A percentile compares a stretch with the other conserved stretches of the same genome.
These are phyloP conservation scores for Neurospora intermedia DNA, from an alignment of 495 filamentous ascomycete genomes.

Conservation along the genomic window DNA sequence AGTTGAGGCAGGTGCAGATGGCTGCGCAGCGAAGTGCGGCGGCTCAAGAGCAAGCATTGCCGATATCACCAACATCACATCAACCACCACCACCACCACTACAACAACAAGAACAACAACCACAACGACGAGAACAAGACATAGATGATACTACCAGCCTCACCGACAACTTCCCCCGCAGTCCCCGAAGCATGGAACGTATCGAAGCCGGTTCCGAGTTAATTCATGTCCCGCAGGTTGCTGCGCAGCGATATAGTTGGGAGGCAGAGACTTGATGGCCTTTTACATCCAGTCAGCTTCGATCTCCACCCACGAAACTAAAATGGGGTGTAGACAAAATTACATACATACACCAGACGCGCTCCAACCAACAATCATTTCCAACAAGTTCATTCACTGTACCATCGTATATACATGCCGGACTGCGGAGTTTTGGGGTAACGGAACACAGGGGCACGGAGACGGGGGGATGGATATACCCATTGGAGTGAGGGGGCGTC, in stretches of 20 bases:
- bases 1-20: slow-evolving; percentile 9
- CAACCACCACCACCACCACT: not conserved
- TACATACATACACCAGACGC: not conserved
- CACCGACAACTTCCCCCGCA: slow-evolving; percentile 13
- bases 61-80: not conserved
- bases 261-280: slow-evolving; percentile 21
- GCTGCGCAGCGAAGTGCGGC: slow-evolving; percentile 1
- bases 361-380: not conserved
- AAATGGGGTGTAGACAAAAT: not conserved
- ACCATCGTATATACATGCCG: not conserved
- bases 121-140: not conserved
- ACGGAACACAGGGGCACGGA: not conserved
- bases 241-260: slow-evolving; percentile 42
- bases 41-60: not conserved
- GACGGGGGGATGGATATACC: not conserved
- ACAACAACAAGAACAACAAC: not conserved
- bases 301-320: not conserved
- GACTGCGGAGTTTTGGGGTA: not conserved
- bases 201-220: slow-evolving; percentile 31
- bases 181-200: slow-evolving; percentile 28
- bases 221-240: slow-evolving; percentile 40
- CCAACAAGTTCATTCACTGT: not conserved
- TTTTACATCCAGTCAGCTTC: not conserved
- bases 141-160: not conserved
- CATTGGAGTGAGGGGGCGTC: not conserved